Conservation (phyloP, 306 rosid species). For the Sindora glabra region DNA sequence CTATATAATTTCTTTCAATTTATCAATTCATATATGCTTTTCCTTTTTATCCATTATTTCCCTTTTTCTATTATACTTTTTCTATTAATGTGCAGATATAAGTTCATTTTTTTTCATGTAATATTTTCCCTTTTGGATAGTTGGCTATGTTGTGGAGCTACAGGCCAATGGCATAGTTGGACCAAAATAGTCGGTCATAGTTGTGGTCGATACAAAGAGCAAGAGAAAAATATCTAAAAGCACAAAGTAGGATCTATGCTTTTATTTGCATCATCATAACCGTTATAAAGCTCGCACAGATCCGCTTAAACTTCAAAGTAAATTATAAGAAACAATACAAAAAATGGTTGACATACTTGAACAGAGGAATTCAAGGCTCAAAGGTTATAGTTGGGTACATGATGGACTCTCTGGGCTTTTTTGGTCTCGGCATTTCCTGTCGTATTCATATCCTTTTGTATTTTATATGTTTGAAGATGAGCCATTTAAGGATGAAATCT, state of each 20-base stretch:
- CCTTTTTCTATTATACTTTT: background rate
- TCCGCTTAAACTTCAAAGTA: slow-evolving; percentile 81
- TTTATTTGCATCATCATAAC: slow-evolving; percentile 91
- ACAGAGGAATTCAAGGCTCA: slow-evolving; percentile 48
- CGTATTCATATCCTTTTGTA: slow-evolving; percentile 93
- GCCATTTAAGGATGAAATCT: slow-evolving; percentile 75
- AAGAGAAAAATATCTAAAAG: slow-evolving; percentile 63
- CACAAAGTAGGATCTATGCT: slow-evolving; percentile 72
- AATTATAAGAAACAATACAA: slow-evolving; percentile 58
- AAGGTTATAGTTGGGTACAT: slow-evolving; percentile 82
- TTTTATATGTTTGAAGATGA: slow-evolving; percentile 96
- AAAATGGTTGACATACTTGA: slow-evolving; percentile 57
- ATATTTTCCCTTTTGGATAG: slow-evolving; percentile 39
- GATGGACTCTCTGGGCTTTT: slow-evolving; percentile 78
- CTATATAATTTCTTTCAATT: too few relatives aligned
- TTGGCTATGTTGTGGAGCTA: slow-evolving; percentile 96
- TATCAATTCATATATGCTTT: too few relatives aligned
- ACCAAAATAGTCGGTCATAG: slow-evolving; percentile 85
- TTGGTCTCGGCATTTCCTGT: slow-evolving; percentile 92
- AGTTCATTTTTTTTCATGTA: background rate
- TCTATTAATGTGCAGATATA: background rate
- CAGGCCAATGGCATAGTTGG: slow-evolving; percentile 88
- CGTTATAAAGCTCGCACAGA: slow-evolving; percentile 94
- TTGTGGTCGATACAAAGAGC: slow-evolving; percentile 89
- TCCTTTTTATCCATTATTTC: background rate